Percentiles rank a stretch among this genome's conserved stretches.
Conservation (phyloP, 805 yeast species). For the Candida nanaspora region DNA sequence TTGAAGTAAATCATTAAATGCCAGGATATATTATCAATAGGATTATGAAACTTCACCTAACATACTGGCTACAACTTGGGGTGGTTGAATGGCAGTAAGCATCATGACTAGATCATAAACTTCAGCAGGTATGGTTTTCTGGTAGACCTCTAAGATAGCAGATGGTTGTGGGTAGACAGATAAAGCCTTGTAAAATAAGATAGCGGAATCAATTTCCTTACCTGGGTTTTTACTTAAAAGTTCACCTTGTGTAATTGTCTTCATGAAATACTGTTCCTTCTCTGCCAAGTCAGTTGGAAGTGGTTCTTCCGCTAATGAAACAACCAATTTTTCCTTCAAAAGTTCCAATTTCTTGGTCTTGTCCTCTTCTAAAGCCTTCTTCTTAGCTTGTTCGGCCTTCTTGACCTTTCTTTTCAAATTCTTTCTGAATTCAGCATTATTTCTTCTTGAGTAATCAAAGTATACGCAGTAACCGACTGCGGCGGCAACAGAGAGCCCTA, state of each 20-base stretch:
- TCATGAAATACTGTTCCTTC: slow-evolving; percentile 75
- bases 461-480: slow-evolving; percentile 71
- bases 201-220: slow-evolving; percentile 75
- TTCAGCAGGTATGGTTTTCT: slow-evolving; percentile 76
- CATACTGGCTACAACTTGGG: slow-evolving; percentile 65
- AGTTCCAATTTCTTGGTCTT: slow-evolving; percentile 54
- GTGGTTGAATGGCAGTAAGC: slow-evolving; percentile 90
- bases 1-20: no score
- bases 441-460: slow-evolving; percentile 90
- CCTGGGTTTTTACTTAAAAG: slow-evolving; percentile 61
- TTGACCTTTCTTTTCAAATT: slow-evolving; percentile 56
- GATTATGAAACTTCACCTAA: slow-evolving; percentile 48
- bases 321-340: slow-evolving; percentile 53
- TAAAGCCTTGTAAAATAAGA: slow-evolving; percentile 88
- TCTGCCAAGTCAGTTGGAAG: slow-evolving; percentile 61
- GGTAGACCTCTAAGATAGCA: slow-evolving; percentile 82
- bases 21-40: no score
- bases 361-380: slow-evolving; percentile 46
- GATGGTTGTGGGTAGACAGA: slow-evolving; percentile 93
- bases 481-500: slow-evolving; percentile 43
- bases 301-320: slow-evolving; percentile 65
- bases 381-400: slow-evolving; percentile 51
- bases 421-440: slow-evolving; percentile 74
- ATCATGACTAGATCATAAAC: slow-evolving; percentile 77
- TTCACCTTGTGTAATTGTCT: slow-evolving; percentile 82